Percentiles rank a stretch among this genome's conserved stretches.
Evolutionary conservation across 164 flowering plant genomes (phyloP).

Genomic region (Kingdonia uniflora): DNA sequence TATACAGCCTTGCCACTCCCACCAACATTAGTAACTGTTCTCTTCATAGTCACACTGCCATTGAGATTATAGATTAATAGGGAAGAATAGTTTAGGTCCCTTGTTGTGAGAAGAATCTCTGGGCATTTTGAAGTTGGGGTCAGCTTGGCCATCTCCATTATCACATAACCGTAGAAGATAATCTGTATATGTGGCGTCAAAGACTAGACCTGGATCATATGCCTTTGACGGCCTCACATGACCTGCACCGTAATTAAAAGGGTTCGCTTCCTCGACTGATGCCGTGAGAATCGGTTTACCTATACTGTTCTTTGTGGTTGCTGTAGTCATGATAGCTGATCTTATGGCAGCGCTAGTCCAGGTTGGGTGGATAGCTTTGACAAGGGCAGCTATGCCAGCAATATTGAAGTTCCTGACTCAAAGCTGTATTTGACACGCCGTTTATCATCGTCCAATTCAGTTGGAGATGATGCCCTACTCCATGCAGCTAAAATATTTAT

Average conservation of each 20-base stretch:
- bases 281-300: conserved; percentile 35
- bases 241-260: conserved; percentile 78
- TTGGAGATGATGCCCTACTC: conserved; percentile 52
- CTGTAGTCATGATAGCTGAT: conserved; percentile 93
- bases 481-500: conserved; percentile 92
- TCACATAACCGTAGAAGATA: too few relatives aligned
- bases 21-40: conserved; percentile 77
- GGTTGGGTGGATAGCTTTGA: conserved; percentile 65
- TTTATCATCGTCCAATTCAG: conserved; percentile 36
- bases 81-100: conserved; percentile 70
- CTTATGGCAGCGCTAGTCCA: conserved; percentile 90
- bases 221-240: conserved; percentile 66
- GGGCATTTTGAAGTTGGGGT: too few relatives aligned
- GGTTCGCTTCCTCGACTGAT: conserved; percentile 33
- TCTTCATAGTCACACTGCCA: conserved; percentile 32
- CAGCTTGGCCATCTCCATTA: too few relatives aligned
- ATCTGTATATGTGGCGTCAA: conserved; percentile 62
- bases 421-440: conserved; percentile 47
- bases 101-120: conserved; percentile 16
- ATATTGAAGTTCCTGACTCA: conserved; percentile 80
- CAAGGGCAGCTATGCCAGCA: conserved; percentile 56
- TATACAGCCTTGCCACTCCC: conserved; percentile 30
- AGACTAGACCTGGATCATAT: conserved; percentile 82
- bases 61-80: conserved; percentile 48
- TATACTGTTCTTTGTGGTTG: conserved; percentile 39